These are phyloP conservation scores for Fonsecaea pedrosoi DNA, from an alignment of 2,329 filamentous ascomycete species.

Conservation along the genomic window DNA sequence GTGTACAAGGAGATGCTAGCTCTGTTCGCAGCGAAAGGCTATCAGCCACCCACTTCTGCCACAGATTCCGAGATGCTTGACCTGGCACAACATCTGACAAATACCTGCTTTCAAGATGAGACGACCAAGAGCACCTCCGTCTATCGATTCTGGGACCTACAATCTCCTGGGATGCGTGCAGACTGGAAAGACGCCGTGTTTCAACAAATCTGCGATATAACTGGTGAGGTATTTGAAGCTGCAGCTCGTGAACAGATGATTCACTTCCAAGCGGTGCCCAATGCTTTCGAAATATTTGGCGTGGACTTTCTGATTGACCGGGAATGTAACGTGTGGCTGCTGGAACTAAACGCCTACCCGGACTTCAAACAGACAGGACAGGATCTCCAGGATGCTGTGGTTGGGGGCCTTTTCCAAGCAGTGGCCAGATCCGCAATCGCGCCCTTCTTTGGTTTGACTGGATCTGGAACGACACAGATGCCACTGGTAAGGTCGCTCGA, in stretches of 20 bases:
- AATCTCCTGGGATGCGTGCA: conserved; percentile 45
- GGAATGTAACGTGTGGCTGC: conserved; percentile 69
- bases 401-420: conserved; percentile 77
- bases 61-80: conserved; percentile 54
- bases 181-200: conserved; percentile 69
- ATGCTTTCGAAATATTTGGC: conserved; percentile 91
- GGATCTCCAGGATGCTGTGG: conserved; percentile 69
- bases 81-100: conserved; percentile 83
- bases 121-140: conserved; percentile 61
- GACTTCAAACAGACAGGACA: conserved; percentile 92
- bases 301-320: conserved; percentile 85
- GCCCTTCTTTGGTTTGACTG: conserved; percentile 66
- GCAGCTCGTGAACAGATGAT: conserved; percentile 82
- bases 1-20: conserved; percentile 92
- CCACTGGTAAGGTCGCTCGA: conserved; percentile 54
- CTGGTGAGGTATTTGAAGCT: conserved; percentile 82
- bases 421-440: conserved; percentile 71
- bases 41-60: conserved; percentile 63
- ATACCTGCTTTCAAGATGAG: conserved; percentile 84
- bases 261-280: conserved; percentile 88
- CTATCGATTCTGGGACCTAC: conserved; percentile 74
- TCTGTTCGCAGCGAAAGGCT: conserved; percentile 80
- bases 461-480: conserved; percentile 29
- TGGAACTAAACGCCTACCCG: conserved; percentile 95
- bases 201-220: conserved; percentile 73